A percentile compares a stretch with the other conserved stretches of the same genome.
phyloP scores from a whole-genome alignment of 2,329 filamentous ascomycete species.

The Epicoccum sorghinum region DNA sequence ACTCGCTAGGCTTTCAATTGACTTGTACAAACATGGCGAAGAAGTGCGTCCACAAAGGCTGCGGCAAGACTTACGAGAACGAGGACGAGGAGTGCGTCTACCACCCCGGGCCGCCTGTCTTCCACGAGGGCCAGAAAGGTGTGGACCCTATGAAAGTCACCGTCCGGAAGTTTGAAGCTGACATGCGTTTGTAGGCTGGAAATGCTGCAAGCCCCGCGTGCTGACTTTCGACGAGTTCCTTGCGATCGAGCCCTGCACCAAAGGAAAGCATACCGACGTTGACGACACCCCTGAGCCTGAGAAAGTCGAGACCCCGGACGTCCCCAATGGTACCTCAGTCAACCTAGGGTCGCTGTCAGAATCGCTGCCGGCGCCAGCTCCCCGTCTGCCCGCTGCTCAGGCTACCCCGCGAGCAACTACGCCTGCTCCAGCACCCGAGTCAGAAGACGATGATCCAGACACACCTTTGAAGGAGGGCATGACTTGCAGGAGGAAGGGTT shows the following conservation, averaged over 20 bases:
- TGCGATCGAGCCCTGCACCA: conserved; percentile 87
- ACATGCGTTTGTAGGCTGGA: conserved; percentile 74
- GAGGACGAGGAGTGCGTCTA: conserved; percentile 84
- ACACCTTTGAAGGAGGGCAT: conserved; percentile 75
- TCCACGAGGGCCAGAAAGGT: conserved; percentile 99
- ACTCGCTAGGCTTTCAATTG: conserved; percentile 2
- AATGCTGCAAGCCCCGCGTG: conserved; percentile 97
- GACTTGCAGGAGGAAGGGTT: conserved; percentile 78
- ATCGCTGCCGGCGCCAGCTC: conserved; percentile 40
- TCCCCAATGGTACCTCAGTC: conserved; percentile 45
- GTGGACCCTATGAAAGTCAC: conserved; percentile 9
- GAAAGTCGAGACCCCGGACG: conserved; percentile 55
- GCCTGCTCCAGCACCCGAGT: conserved; percentile 53
- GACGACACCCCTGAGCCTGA: conserved; percentile 68
- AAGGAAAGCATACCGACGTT: conserved; percentile 88
- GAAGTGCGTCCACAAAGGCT: conserved; percentile 97
- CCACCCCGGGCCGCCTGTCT: conserved; percentile 87
- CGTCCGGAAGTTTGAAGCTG: conserved; percentile 5
- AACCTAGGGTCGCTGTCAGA: conserved; percentile 40
- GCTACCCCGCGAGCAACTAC: conserved; percentile 31
- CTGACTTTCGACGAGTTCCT: conserved; percentile 99
- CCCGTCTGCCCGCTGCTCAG: conserved; percentile 41
- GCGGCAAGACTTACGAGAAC: conserved; percentile 85
- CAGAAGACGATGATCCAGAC: conserved; percentile 83
- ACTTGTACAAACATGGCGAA: conserved; percentile 62